phyloP scores from a whole-genome alignment of 805 yeast species.

The Candida multigemmis region DNA sequence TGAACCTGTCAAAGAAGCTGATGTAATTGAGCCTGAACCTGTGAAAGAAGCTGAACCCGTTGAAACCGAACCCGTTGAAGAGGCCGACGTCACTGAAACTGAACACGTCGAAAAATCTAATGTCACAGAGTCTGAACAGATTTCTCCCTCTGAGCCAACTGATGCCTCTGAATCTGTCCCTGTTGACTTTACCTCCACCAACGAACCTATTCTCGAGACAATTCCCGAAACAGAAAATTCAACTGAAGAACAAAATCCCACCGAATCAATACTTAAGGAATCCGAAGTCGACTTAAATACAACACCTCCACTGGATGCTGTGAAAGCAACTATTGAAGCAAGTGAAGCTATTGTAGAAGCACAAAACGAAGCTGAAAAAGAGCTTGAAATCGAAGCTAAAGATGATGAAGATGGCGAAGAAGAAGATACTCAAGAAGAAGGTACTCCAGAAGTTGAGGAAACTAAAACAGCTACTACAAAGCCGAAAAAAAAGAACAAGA shows the following conservation, averaged over 20 bases:
- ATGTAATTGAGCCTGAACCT: slow-evolving; percentile 2
- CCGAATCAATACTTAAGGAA: neutral
- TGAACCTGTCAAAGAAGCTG: slow-evolving; percentile 1
- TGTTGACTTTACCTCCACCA: no score
- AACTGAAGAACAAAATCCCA: neutral
- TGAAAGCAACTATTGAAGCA: slow-evolving; percentile 1
- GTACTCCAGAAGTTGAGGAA: slow-evolving; percentile 4
- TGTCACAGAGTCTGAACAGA: neutral
- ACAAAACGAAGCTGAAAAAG: slow-evolving; percentile 5
- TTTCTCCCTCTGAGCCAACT: neutral
- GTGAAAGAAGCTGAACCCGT: slow-evolving; percentile 1
- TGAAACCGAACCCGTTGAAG: slow-evolving; percentile 1
- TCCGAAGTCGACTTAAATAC: neutral
- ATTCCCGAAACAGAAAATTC: no score
- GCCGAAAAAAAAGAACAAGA: slow-evolving; percentile 18
- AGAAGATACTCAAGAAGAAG: slow-evolving; percentile 3
- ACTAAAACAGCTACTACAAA: slow-evolving; percentile 3
- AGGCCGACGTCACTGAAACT: slow-evolving; percentile 1
- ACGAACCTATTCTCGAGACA: no score
- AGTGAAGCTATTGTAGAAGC: slow-evolving; percentile 4
- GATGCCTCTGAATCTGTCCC: slow-evolving; percentile 1
- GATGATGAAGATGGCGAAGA: slow-evolving; percentile 5
- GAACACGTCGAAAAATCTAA: slow-evolving; percentile 1
- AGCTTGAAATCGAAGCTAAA: slow-evolving; percentile 3
- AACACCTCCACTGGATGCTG: slow-evolving; percentile 1